Base-by-base conservation (phyloP, 345 rosid genomes). In the Populus tremula region DNA sequence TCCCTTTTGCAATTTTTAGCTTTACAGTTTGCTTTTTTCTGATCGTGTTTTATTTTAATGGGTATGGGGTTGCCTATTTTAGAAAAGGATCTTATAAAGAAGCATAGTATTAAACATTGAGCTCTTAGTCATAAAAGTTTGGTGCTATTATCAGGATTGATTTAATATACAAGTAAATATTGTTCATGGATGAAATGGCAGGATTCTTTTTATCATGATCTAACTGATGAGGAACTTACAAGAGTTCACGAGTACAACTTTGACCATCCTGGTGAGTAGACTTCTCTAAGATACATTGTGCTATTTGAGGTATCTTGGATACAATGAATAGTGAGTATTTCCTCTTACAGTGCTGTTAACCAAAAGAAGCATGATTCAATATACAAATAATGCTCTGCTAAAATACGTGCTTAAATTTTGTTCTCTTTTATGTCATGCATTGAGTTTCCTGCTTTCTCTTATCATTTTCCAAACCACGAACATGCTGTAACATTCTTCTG, bases 131-230 rank as follows among this genome's bases (percentile, higher is more conserved):
- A 47, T 47, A 29, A 33, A 35, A 50, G n/a, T 64, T 64, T 62
- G 39, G 13, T 64, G 69, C 56, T 74, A 10, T 64, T 41, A 20
- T 56, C 21, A 43, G 41, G 68, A 36, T 62, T 80, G 65, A 62
- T 68, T 53, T 69, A 4, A 50, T 29, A 8, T 63, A 63, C 23
- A 56, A 53, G 18, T 71, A 70, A 72, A 25, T 69, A 78, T 65
- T 82, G 78, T 25, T 73, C 66, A 64, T 79, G 63, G 79, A 83
- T 74, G 70, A 74, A 75, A 84, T 89, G 88, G 85, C 97, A 93
- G 99, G 99, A 96, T 90, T 93, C 99, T n/a, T 96, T 96, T 90
- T 96, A 96, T 88, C 93, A 90, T 85, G 90, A 87, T 87, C 90
- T 96, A 82, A 86, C 89, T 16, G 97, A 91, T 81, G 94, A 91